Percentiles rank a stretch among this genome's conserved stretches.
phyloP scores from a whole-genome alignment of 2,329 filamentous ascomycete species.

The Curvularia sp. region DNA sequence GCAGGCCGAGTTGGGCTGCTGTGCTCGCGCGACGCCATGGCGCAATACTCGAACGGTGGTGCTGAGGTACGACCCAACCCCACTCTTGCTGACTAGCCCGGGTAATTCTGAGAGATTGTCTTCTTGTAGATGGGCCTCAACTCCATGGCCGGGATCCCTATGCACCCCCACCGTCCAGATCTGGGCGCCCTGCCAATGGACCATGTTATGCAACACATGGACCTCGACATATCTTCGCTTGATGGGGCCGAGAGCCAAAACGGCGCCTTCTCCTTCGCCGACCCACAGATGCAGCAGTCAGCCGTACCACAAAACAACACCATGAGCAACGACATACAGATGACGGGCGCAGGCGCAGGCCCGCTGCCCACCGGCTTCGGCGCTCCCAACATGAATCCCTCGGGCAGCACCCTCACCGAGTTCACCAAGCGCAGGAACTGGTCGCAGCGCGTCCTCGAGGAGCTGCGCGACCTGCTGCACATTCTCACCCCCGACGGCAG shows the following conservation, averaged over 20 bases:
- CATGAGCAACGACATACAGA: constrained; percentile 35
- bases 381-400: constrained; percentile 51
- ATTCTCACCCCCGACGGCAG: constrained; percentile 85
- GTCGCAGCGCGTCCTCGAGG: constrained; percentile 87
- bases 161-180: constrained; percentile 37
- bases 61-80: constrained; percentile 39
- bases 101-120: constrained; percentile 29
- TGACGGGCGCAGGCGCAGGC: constrained; percentile 60
- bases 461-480: constrained; percentile 86
- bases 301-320: constrained; percentile 35
- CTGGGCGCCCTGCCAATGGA: constrained; percentile 50
- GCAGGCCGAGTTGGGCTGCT: constrained; percentile 3
- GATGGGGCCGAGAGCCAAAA: constrained; percentile 34
- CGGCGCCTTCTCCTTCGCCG: constrained; percentile 32
- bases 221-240: constrained; percentile 52
- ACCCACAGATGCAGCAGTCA: constrained; percentile 38
- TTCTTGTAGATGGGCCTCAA: constrained; percentile 40
- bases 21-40: constrained; percentile 35
- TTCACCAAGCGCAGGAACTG: constrained; percentile 76
- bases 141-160: constrained; percentile 30
- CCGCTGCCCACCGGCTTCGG: constrained; percentile 64
- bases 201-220: constrained; percentile 54
- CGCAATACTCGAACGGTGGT: constrained; percentile 46
- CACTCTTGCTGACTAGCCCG: constrained; percentile 13
- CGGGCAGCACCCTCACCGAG: constrained; percentile 66